Percentiles rank a stretch among this genome's conserved stretches.
phyloP scores from a whole-genome alignment of 2,329 filamentous ascomycete species.

The Falciphora oryzae region DNA sequence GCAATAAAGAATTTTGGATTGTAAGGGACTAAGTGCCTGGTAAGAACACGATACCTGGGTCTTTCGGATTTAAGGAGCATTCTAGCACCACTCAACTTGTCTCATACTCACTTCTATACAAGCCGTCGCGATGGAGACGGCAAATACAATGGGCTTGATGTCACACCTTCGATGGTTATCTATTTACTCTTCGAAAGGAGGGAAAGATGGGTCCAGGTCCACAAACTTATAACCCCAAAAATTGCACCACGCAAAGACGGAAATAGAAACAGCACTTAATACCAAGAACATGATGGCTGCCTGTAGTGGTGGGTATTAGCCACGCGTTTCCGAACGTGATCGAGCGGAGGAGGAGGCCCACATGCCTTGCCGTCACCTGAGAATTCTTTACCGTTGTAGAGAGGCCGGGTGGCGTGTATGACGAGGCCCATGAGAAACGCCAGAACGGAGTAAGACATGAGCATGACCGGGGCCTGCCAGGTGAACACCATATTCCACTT shows the following conservation, averaged over 20 bases:
- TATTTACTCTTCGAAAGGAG: no score
- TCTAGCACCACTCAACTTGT: no score
- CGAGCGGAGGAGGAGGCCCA: background rate
- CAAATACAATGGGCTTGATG: no score
- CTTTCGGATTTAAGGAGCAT: no score
- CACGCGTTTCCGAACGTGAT: background rate
- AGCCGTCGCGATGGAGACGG: no score
- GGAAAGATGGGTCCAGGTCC: background rate
- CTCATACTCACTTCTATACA: no score
- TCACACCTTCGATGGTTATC: no score
- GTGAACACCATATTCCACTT: background rate
- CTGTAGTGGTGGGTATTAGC: background rate
- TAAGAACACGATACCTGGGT: no score
- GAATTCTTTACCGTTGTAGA: background rate
- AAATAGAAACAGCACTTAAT: background rate
- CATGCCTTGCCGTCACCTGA: background rate
- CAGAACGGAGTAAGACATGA: background rate
- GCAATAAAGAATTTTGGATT: no score
- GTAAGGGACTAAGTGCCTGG: no score
- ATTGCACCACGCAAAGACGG: background rate
- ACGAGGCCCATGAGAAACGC: background rate
- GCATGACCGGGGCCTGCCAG: background rate
- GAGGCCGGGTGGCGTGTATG: background rate
- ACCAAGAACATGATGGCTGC: background rate
- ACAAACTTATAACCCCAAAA: background rate